Evolutionary conservation across 805 yeast genomes (phyloP).

Genomic region (Candida glaebosa): DNA sequence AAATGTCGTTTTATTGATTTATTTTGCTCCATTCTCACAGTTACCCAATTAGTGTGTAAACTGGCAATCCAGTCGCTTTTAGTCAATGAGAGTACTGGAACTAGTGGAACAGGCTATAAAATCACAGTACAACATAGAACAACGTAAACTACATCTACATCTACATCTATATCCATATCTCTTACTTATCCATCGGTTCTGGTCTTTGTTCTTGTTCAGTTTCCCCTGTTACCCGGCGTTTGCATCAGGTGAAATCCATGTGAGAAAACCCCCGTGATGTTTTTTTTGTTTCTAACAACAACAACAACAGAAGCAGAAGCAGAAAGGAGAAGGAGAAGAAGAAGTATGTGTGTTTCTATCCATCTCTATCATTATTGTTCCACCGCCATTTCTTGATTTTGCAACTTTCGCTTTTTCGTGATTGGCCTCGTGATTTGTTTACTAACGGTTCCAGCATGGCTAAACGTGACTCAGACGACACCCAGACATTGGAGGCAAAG

Average conservation of each 20-base stretch:
- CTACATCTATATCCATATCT: no score
- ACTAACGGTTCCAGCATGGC: conserved; percentile 12
- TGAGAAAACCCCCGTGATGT: conserved; percentile 14
- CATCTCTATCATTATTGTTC: no score
- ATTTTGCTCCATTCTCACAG: no score
- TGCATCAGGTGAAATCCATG: conserved; percentile 29
- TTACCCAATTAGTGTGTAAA: no score
- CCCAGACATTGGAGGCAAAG: conserved; percentile 11
- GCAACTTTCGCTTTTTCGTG: no score
- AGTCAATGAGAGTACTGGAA: no score
- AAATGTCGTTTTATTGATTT: no score
- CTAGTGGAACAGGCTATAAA: no score
- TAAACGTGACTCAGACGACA: conserved; percentile 18
- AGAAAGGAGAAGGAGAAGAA: not conserved
- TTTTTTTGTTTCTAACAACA: not conserved
- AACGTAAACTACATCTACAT: no score
- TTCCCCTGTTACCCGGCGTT: conserved; percentile 6
- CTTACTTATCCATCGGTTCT: not conserved
- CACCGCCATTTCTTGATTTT: no score
- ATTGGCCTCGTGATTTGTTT: conserved; percentile 1
- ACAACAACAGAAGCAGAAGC: not conserved
- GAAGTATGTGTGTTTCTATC: not conserved
- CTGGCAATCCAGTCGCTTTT: no score
- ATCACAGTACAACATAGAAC: no score
- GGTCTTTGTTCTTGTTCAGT: conserved; percentile 7